Conservation (phyloP, 208 protist genomes). For the Histomonas meleagridis region DNA sequence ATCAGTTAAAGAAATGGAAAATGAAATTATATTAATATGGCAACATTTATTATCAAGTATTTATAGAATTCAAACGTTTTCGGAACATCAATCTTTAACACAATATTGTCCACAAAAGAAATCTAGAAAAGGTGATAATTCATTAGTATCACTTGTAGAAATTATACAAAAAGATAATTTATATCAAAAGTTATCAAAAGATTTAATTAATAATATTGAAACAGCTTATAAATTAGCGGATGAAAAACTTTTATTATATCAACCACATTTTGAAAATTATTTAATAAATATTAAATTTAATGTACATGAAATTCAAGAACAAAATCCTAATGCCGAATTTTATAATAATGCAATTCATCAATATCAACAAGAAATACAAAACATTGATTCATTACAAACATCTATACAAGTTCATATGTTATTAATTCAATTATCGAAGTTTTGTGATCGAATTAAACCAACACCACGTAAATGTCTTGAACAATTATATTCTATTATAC, state of each 20-base stretch:
- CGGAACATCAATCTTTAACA: background rate
- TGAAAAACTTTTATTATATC: background rate
- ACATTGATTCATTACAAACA: background rate
- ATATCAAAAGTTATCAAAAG: background rate
- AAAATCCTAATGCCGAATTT: slow-evolving; percentile 15
- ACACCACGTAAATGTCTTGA: background rate
- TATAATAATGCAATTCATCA: background rate
- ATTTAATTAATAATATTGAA: background rate
- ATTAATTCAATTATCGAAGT: background rate
- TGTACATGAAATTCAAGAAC: background rate
- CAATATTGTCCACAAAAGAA: background rate
- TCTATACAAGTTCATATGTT: background rate
- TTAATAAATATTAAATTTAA: slow-evolving; percentile 3
- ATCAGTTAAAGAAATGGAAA: background rate
- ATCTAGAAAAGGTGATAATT: no score
- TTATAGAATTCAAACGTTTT: slow-evolving; percentile 13
- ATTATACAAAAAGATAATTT: background rate
- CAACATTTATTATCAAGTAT: background rate
- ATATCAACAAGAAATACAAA: background rate
- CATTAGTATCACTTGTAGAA: background rate
- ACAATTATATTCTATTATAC: background rate
- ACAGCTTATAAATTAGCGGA: background rate
- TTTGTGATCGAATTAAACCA: slow-evolving; percentile 16
- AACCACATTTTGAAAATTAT: background rate
- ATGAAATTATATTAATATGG: background rate